phyloP scores from a whole-genome alignment of 495 filamentous ascomycete species.

The Saxispiralis lemnorum region DNA sequence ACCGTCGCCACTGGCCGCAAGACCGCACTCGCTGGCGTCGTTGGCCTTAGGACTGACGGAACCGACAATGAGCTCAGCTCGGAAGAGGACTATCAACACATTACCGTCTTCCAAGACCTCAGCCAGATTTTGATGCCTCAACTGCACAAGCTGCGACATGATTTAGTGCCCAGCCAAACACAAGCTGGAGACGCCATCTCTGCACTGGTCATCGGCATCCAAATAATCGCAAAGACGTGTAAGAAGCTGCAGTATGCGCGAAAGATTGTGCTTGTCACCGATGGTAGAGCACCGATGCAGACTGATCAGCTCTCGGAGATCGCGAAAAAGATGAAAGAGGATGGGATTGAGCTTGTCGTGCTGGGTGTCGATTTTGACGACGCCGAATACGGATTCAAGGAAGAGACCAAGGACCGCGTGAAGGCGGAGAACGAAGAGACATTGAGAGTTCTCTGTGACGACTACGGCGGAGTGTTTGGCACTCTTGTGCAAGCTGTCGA shows the following conservation, averaged over 20 bases:
- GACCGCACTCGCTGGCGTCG: slow-evolving; percentile 58
- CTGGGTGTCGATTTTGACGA: slow-evolving; percentile 92
- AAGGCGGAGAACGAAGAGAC: slow-evolving; percentile 43
- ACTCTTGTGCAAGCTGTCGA: slow-evolving; percentile 72
- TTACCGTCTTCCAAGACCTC: slow-evolving; percentile 54
- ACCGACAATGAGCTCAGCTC: slow-evolving; percentile 49
- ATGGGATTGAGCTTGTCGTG: slow-evolving; percentile 59
- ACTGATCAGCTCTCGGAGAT: slow-evolving; percentile 48
- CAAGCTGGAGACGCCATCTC: slow-evolving; percentile 71
- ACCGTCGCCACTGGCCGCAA: slow-evolving; percentile 72
- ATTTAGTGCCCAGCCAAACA: slow-evolving; percentile 47
- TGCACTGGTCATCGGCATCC: slow-evolving; percentile 64
- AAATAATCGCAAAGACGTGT: slow-evolving; percentile 67
- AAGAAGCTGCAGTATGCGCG: slow-evolving; percentile 80
- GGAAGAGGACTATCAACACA: slow-evolving; percentile 54
- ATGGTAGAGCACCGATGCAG: slow-evolving; percentile 56
- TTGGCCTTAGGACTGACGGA: slow-evolving; percentile 65
- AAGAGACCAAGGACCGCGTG: slow-evolving; percentile 63
- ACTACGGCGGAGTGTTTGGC: slow-evolving; percentile 56
- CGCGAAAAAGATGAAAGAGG: slow-evolving; percentile 47
- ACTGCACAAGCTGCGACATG: slow-evolving; percentile 42
- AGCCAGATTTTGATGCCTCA: slow-evolving; percentile 59
- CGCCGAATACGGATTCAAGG: slow-evolving; percentile 73
- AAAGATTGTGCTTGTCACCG: slow-evolving; percentile 68
- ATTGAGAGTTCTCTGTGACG: slow-evolving; percentile 44